These are phyloP conservation scores for Exophiala mesophila DNA, from an alignment of 2,329 filamentous ascomycete genomes.

Conservation along the genomic window DNA sequence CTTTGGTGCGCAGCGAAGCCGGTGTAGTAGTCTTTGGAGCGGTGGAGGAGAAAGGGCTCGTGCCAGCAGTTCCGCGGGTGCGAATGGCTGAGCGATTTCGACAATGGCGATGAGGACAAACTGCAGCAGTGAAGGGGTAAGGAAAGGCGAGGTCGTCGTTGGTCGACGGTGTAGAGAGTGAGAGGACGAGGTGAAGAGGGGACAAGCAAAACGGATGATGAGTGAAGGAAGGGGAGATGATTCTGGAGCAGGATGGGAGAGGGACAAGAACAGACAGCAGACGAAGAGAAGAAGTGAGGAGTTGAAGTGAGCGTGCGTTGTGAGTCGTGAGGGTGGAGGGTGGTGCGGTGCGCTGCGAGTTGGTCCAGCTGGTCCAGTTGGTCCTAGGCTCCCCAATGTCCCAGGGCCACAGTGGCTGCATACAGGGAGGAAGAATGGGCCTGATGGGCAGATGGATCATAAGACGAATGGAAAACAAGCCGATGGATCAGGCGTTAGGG, in stretches of 20 bases:
- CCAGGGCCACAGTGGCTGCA: too few species aligned
- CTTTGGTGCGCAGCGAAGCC: not conserved
- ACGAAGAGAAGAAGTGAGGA: not conserved
- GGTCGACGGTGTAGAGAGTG: not conserved
- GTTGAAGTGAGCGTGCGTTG: not conserved
- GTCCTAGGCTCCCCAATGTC: too few species aligned
- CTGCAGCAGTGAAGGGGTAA: not conserved
- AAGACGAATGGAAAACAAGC: too few species aligned
- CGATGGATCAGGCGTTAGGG: too few species aligned
- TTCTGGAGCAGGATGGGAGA: not conserved
- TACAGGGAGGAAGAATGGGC: too few species aligned
- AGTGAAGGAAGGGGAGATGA: not conserved
- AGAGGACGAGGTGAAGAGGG: conserved; percentile 1
- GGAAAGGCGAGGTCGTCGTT: conserved; percentile 3
- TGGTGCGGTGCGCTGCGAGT: not conserved
- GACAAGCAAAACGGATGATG: not conserved
- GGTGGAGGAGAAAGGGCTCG: too few species aligned
- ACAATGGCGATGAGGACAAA: not conserved
- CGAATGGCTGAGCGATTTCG: too few species aligned
- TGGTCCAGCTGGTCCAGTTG: too few species aligned
- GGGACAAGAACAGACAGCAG: not conserved
- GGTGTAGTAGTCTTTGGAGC: too few species aligned
- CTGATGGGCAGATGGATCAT: too few species aligned
- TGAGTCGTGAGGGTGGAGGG: not conserved
- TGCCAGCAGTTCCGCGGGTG: too few species aligned